Base-by-base conservation (phyloP, 1,139 yeast species). In the Komagataea norvegica region DNA sequence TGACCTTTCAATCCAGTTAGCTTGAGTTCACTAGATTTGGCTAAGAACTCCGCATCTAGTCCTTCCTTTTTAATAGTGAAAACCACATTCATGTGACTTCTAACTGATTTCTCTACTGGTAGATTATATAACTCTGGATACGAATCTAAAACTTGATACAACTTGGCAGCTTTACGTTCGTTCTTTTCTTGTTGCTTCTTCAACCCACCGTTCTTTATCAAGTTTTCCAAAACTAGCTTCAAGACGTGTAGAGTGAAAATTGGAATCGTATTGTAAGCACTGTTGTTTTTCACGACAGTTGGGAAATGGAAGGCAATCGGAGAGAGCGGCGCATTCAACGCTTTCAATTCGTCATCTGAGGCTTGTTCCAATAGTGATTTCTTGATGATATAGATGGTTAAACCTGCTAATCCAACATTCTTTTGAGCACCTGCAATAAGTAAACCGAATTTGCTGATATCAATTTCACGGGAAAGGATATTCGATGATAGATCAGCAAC, bases 371-470 rank as follows among this genome's bases (percentile, higher is more conserved):
- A 65, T 37, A 91, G 70, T 5, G 79, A 59, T 60, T 89, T 89
- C 63, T 85, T 85, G 60, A 89, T 79, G 51, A 91, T 89, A 61
- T 88, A 89, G 47, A 91, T 72, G 14, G 97, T 83, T 49, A 91
- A 75, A 30, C 98, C 98, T 6, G 98, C 97, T 57, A 91, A 69
- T 39, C 98, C 98, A 56, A 91, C 87, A 60, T 91, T 91, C 65
- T 91, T 91, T 64, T 91, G 98, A 15, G 97, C 98, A 43, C 98
- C 98, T n/a, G 93, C 94, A 77, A 80, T 74, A 44, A 91, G 79
- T 31, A 88, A 67, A 37, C 96, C 97, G 56, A 77, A 89, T 60
- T 84, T 80, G 41, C 86, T 69, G 33, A 91, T 82, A 54, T 91
- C 96, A 33, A 91, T 60, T 49, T 74, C 65, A 52, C 85, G 81